These are phyloP conservation scores for Colletotrichum paranaense DNA, from an alignment of 2,329 filamentous ascomycete genomes.

Conservation along the genomic window DNA sequence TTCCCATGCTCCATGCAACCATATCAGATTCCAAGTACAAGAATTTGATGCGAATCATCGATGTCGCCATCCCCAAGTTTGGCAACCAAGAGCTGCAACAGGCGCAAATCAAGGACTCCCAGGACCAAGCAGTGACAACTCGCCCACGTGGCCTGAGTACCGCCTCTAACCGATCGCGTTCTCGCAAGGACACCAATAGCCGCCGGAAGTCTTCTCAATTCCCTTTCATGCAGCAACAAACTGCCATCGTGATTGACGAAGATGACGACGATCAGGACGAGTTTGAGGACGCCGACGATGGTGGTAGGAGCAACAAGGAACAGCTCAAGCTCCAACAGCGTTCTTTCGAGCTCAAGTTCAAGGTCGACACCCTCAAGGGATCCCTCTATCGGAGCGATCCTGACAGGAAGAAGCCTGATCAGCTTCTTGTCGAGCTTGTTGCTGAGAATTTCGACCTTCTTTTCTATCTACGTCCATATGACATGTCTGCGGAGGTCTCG, in stretches of 20 bases:
- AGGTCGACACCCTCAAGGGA: constrained; percentile 92
- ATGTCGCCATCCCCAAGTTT: constrained; percentile 92
- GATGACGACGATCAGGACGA: constrained; percentile 75
- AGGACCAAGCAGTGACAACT: constrained; percentile 40
- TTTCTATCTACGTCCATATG: constrained; percentile 88
- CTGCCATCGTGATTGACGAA: constrained; percentile 83
- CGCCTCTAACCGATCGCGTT: constrained; percentile 57
- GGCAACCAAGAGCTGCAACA: constrained; percentile 51
- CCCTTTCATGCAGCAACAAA: constrained; percentile 76
- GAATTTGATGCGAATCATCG: constrained; percentile 93
- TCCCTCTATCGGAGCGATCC: constrained; percentile 91
- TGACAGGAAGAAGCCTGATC: constrained; percentile 79
- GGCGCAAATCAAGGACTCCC: constrained; percentile 36
- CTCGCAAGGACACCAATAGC: constrained; percentile 55
- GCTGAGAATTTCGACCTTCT: constrained; percentile 90
- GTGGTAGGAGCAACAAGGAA: constrained; percentile 61
- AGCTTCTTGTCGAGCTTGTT: constrained; percentile 88
- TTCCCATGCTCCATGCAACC: constrained; percentile 91
- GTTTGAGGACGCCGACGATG: constrained; percentile 73
- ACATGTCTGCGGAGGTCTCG: constrained; percentile 93
- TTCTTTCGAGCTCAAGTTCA: constrained; percentile 96
- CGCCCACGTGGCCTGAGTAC: constrained; percentile 60
- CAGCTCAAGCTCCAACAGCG: constrained; percentile 84
- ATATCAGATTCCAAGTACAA: constrained; percentile 98
- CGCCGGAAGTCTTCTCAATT: constrained; percentile 77